phyloP scores from a whole-genome alignment of 768 basidiomycete species.

The Cystofilobasidium macerans region DNA sequence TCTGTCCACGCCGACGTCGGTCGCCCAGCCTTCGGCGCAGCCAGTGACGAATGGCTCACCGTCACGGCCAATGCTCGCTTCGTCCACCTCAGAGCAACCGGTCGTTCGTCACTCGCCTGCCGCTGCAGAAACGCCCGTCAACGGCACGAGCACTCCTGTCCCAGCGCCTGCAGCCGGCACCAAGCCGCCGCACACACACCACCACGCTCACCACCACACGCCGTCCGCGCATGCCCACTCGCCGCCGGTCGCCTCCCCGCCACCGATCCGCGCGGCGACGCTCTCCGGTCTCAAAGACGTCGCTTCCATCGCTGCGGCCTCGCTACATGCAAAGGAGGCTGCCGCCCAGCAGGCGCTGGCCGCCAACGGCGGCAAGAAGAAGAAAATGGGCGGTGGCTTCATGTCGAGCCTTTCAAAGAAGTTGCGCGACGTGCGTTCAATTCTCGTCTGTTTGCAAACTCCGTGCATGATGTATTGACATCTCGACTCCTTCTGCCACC shows the following conservation, averaged over 20 bases:
- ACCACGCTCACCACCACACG: slow-evolving; percentile 7
- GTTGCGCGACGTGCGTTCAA: not conserved
- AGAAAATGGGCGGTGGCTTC: not conserved
- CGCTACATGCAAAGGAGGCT: not conserved
- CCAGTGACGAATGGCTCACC: too few species aligned
- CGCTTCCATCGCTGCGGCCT: not conserved
- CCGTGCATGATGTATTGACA: not conserved
- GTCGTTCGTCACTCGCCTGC: too few species aligned
- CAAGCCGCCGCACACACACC: slow-evolving; percentile 3
- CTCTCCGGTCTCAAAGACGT: slow-evolving; percentile 9
- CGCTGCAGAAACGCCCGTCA: too few species aligned
- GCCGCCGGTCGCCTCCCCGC: slow-evolving; percentile 12
- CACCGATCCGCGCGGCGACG: slow-evolving; percentile 19
- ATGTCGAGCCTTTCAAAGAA: not conserved
- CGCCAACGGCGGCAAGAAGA: not conserved
- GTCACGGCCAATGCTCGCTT: too few species aligned
- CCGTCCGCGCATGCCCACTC: too few species aligned
- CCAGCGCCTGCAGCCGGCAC: not conserved
- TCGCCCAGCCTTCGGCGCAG: too few species aligned
- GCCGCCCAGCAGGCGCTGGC: too few species aligned
- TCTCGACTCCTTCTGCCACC: not conserved
- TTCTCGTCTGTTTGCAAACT: not conserved
- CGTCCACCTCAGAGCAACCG: too few species aligned
- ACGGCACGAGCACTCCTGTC: too few species aligned
- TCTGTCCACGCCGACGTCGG: too few species aligned